Conservation (phyloP, 2,329 filamentous ascomycete species). For the Talaromyces sp. region DNA sequence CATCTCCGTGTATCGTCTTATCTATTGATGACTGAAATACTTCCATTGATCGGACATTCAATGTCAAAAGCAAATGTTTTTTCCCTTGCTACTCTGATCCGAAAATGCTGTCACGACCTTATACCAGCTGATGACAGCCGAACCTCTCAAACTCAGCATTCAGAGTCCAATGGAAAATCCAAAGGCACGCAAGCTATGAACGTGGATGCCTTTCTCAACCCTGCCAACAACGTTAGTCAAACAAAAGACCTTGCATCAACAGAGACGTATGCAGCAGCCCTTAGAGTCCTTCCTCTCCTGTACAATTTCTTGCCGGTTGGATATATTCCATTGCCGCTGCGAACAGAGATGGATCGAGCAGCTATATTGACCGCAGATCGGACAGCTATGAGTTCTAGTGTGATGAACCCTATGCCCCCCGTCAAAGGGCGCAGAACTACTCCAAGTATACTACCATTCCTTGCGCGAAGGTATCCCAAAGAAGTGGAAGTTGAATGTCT, state of each 20-base stretch:
- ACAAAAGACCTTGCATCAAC: conserved; percentile 18
- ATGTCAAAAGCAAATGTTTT: conserved; percentile 61
- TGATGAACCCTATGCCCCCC: conserved; percentile 68
- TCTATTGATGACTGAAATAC: conserved; percentile 49
- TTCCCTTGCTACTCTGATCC: conserved; percentile 57
- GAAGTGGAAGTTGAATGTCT: conserved; percentile 67
- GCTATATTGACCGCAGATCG: conserved; percentile 66
- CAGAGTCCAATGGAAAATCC: conserved; percentile 33
- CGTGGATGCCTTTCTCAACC: conserved; percentile 64
- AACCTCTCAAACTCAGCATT: conserved; percentile 14
- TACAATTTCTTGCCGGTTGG: conserved; percentile 60
- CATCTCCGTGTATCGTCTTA: conserved; percentile 59
- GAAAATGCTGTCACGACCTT: conserved; percentile 68
- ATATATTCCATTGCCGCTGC: conserved; percentile 62
- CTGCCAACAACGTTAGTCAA: conserved; percentile 25
- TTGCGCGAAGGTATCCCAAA: conserved; percentile 59
- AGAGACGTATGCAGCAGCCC: conserved; percentile 53
- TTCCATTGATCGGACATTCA: conserved; percentile 59
- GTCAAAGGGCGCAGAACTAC: conserved; percentile 56
- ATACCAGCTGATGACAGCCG: conserved; percentile 45
- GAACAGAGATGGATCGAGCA: conserved; percentile 72
- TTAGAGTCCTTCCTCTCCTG: conserved; percentile 55
- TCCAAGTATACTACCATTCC: conserved; percentile 72
- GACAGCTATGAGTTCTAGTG: conserved; percentile 71
- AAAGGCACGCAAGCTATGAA: conserved; percentile 45